Evolutionary conservation across 257 asterid species (phyloP), one percentile per base, ranked within the genome.

Genomic region (Solanum piurae): DNA sequence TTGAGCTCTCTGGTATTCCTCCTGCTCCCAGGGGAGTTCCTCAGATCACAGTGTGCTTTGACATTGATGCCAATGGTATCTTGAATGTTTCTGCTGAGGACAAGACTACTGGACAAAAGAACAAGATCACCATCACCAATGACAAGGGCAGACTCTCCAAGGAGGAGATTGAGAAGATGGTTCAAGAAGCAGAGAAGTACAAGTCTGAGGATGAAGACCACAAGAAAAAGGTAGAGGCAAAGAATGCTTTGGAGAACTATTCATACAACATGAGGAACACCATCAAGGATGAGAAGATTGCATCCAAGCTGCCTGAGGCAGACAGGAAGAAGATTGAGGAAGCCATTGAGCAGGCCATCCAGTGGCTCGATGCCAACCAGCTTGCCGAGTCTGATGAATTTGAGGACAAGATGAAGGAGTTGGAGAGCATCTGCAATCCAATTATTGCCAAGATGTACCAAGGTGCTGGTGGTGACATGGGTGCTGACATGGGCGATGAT

Each of bases 211-310:
- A 95, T 6, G 98, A 95, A 64, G 98, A 95, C 33, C 98, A 95
- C 91, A 95, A 95, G 95, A 95, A 95, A 91, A 95, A 95, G 92
- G 96, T 94, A 0, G 98, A 95, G 72, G 93, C 98, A 1, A 95
- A 95, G 94, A 94, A 95, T 71, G 92, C 97, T 1, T 58, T 95
- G 88, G 98, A 95, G 92, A 95, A 95, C 93, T 95, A 95, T 16
- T 93, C 98, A 0, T 95, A 95, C 94, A 95, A 95, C 94, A 95
- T 94, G 98, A 95, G 98, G 98, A 95, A 95, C 93, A 95, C 98
- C 0, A 76, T 95, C 18, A 94, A 94, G 91, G 98, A 95, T 12
- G 98, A 95, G 87, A 95, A 95, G 94, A 94, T 95, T 14, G 94
- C 96, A 7, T 91, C 97, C 13, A 95, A 94, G 86, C 92, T 95